A percentile compares a stretch with the other conserved stretches of the same genome.
Conservation (phyloP, 805 yeast genomes). For the Teunomyces funiuensis region DNA sequence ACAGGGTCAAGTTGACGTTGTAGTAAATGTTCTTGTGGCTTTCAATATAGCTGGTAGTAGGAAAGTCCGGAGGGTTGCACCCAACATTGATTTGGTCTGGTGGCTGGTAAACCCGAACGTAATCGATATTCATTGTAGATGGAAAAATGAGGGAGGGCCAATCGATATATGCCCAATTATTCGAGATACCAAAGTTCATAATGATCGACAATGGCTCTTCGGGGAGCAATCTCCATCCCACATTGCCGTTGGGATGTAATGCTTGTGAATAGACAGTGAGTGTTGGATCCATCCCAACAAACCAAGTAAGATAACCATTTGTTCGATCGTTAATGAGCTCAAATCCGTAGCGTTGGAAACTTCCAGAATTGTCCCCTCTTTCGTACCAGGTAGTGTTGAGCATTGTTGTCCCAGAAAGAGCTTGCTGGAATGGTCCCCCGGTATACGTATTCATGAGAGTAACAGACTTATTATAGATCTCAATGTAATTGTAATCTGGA, state of each 20-base stretch:
- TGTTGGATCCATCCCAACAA: constrained; percentile 78
- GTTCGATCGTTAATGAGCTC: constrained; percentile 73
- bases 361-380: constrained; percentile 49
- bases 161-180: constrained; percentile 91
- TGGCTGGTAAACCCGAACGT: constrained; percentile 92
- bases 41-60: constrained; percentile 81
- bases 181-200: constrained; percentile 86
- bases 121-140: constrained; percentile 70
- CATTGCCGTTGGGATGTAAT: constrained; percentile 86
- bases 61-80: constrained; percentile 85
- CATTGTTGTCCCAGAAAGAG: constrained; percentile 78
- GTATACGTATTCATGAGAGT: constrained; percentile 84
- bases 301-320: constrained; percentile 82
- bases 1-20: constrained; percentile 67
- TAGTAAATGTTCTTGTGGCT: constrained; percentile 67
- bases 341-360: constrained; percentile 71
- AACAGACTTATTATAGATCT: constrained; percentile 63
- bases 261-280: constrained; percentile 72
- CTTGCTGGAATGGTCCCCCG: constrained; percentile 95
- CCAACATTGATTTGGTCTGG: constrained; percentile 55
- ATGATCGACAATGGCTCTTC: constrained; percentile 93
- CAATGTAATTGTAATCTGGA: constrained; percentile 83
- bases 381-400: constrained; percentile 85
- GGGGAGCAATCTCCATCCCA: constrained; percentile 77
- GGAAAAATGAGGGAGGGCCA: constrained; percentile 86